Conservation (phyloP, 2,329 filamentous ascomycete species). For the Cladosporium halotolerans region DNA sequence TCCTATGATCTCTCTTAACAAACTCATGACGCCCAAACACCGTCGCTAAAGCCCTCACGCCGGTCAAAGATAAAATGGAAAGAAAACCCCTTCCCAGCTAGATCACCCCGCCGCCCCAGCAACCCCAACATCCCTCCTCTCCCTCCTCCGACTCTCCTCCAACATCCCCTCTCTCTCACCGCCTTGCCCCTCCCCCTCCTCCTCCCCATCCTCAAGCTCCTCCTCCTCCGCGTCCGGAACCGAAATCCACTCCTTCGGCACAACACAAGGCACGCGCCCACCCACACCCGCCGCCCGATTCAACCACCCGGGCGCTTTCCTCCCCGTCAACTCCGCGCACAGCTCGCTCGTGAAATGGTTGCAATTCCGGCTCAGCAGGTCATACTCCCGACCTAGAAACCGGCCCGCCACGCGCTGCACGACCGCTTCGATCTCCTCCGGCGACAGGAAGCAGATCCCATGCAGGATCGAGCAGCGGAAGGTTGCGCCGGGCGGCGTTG, state of each 20-base stretch:
- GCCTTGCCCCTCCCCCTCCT: conserved; percentile 17
- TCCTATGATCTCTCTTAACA: too few species aligned
- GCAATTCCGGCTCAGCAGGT: conserved; percentile 77
- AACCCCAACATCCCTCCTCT: conserved; percentile 1
- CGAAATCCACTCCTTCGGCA: conserved; percentile 59
- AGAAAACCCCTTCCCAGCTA: too few species aligned
- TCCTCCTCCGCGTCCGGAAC: conserved; percentile 10
- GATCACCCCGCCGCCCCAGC: neutral
- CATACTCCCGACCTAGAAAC: conserved; percentile 72
- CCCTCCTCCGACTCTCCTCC: conserved; percentile 3
- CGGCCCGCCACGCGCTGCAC: conserved; percentile 59
- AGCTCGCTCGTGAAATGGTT: conserved; percentile 81
- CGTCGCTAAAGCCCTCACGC: neutral
- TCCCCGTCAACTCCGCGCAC: conserved; percentile 65
- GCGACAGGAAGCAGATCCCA: conserved; percentile 66
- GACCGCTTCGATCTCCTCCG: conserved; percentile 63
- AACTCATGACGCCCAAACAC: neutral
- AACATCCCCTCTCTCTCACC: conserved; percentile 12
- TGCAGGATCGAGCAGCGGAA: conserved; percentile 71
- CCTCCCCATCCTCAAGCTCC: conserved; percentile 48
- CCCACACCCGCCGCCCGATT: conserved; percentile 82
- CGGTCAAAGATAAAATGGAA: too few species aligned
- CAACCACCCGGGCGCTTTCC: conserved; percentile 65
- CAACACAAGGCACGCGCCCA: conserved; percentile 71
- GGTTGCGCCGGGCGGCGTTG: conserved; percentile 69